Base-by-base conservation (phyloP, 768 basidiomycete species). In the Pleurotus tuoliensis region DNA sequence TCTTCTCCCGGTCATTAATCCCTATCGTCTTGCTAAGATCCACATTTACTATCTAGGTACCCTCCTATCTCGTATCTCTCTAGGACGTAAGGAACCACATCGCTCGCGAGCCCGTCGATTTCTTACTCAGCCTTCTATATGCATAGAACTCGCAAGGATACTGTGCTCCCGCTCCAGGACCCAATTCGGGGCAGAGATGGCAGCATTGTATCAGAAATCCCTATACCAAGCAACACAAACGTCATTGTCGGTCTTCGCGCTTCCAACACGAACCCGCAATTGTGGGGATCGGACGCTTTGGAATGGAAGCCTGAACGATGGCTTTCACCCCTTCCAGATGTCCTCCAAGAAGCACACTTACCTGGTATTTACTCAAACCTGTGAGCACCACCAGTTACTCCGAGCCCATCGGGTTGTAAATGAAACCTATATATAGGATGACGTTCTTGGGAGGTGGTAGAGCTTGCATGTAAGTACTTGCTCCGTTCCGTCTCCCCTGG, bases 281-380 rank as follows among this genome's bases (percentile, higher is more conserved):
- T 77, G 5, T 79, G 76, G 78, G 77, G 79, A 3, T 59, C 64
- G 9, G 78, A 81, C 58, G 73, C 73, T 0, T 46, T 64, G 18
- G 74, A 78, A 57, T 79, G 75, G 72, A 78, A 74, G 53, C 79
- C 78, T 2, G 76, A 78, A 51, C 66, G 78, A 8, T 80, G 78
- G 77, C 63, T 78, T 1, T 57, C 59, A 4, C 65, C 68, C 1
- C 63, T 76, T n/a, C 76, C 74, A 2, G 62, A 68, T 9, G 59
- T 61, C n/a, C 66, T 76, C 15, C 56, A 47, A 4, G 64, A 69
- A 16, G 71, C 74, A 1, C 66, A 64, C 25, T 62, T 73, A 24
- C 70, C 73, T 18, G 71, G 71, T 6, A 59, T 74, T 7, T 74
- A 74, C 56, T 67, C 74, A 2, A 63, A 71, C 48, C 30, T 71